Percentiles rank a stretch among this genome's conserved stretches.
Conservation (phyloP, 2,329 filamentous ascomycete genomes). For the Pyricularia grisea region DNA sequence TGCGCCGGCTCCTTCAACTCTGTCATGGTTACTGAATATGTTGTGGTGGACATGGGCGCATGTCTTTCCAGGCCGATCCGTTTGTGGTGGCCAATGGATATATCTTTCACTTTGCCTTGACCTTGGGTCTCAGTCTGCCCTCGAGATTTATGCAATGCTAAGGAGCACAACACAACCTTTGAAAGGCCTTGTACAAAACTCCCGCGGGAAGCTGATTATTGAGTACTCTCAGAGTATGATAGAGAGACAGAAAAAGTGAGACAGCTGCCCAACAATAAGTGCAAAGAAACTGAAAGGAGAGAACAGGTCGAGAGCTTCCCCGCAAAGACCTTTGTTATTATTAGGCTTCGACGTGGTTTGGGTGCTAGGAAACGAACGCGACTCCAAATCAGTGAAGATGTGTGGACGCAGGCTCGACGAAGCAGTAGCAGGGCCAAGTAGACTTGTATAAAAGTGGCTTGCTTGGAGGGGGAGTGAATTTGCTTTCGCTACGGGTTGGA, state of each 20-base stretch:
- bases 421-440: slow-evolving; percentile 33
- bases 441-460: slow-evolving; percentile 37
- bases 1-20: slow-evolving; percentile 53
- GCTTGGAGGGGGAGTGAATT: slow-evolving; percentile 33
- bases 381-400: slow-evolving; percentile 16
- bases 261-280: background rate
- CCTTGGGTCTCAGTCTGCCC: background rate
- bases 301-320: background rate
- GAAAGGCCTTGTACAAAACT: background rate
- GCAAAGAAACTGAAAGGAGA: background rate
- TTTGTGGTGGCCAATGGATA: background rate
- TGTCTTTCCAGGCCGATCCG: slow-evolving; percentile 20
- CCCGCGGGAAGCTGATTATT: background rate
- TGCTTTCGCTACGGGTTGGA: slow-evolving; percentile 33
- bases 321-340: background rate
- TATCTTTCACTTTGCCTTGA: background rate
- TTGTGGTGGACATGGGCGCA: slow-evolving; percentile 53
- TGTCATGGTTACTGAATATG: slow-evolving; percentile 54
- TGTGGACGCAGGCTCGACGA: slow-evolving; percentile 14
- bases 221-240: background rate
- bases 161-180: background rate
- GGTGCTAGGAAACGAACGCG: slow-evolving; percentile 15
- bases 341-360: slow-evolving; percentile 5
- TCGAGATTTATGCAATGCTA: background rate
- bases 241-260: background rate